Evolutionary conservation across 2,329 filamentous ascomycete genomes (phyloP).

Genomic region (Aspergillus jensenii): DNA sequence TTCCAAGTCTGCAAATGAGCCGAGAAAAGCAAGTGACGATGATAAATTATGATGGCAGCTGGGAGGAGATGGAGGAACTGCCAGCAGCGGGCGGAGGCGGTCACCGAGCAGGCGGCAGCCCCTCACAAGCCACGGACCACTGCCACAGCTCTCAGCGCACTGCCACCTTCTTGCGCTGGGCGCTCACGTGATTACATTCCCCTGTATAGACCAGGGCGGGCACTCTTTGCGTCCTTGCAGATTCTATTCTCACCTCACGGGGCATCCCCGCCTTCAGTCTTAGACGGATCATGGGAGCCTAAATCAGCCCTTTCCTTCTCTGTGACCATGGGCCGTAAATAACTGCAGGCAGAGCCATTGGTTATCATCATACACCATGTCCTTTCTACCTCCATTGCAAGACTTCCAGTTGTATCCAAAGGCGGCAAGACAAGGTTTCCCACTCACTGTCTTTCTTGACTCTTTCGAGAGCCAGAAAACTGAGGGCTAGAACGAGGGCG

Average conservation of each 20-base stretch:
- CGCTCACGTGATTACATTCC: not conserved
- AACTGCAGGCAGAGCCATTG: not conserved
- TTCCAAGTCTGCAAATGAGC: conserved; percentile 2
- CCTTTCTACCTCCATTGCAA: not conserved
- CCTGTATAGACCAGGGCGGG: not conserved
- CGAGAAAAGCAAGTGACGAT: conserved; percentile 5
- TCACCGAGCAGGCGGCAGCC: conserved; percentile 1
- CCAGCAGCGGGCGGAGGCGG: conserved; percentile 15
- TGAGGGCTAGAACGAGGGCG: not conserved
- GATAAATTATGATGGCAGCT: conserved; percentile 21
- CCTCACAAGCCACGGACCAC: conserved; percentile 6
- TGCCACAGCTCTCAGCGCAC: conserved; percentile 3
- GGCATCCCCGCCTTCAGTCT: not conserved
- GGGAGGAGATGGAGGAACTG: conserved; percentile 2
- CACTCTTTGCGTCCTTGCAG: too few species aligned
- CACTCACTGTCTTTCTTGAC: not conserved
- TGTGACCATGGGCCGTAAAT: not conserved
- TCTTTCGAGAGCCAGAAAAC: not conserved
- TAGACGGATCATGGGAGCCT: not conserved
- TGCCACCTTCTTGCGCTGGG: not conserved
- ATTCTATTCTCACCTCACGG: too few species aligned
- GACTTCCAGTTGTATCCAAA: not conserved
- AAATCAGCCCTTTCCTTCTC: not conserved
- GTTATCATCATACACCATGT: not conserved
- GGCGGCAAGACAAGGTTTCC: not conserved